Evolutionary conservation across 2,329 filamentous ascomycete species (phyloP).

Genomic region (Colletotrichum godetiae): DNA sequence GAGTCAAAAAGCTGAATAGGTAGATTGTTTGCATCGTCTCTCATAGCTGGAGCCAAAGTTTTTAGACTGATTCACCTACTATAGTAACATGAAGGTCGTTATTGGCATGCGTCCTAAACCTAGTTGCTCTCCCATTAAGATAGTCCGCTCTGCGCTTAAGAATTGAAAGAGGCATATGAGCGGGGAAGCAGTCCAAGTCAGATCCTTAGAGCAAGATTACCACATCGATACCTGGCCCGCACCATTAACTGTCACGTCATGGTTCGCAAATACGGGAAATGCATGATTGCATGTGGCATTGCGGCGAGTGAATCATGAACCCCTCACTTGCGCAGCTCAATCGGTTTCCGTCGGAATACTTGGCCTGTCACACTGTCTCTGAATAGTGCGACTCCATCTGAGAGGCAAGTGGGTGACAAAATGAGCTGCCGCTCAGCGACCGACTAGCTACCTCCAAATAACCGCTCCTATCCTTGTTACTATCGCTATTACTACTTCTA

Average conservation of each 20-base stretch:
- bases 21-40: no score
- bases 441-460: no score
- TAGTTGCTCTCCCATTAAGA: no score
- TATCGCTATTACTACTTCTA: no score
- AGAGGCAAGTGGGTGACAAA: background rate
- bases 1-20: background rate
- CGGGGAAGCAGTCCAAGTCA: background rate
- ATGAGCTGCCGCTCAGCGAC: no score
- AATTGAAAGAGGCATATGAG: background rate
- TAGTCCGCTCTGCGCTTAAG: no score
- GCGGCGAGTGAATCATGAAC: background rate
- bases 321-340: background rate
- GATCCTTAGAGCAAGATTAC: background rate
- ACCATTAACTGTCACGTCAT: background rate
- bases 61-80: no score
- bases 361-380: background rate
- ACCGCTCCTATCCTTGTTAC: no score
- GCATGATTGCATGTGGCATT: background rate
- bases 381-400: background rate
- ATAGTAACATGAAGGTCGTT: no score
- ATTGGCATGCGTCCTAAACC: no score
- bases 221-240: background rate
- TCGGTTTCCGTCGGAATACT: background rate
- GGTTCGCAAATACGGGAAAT: background rate
- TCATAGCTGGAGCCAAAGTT: no score